Base-by-base conservation (phyloP, 345 rosid genomes). In the Isatis tinctoria region DNA sequence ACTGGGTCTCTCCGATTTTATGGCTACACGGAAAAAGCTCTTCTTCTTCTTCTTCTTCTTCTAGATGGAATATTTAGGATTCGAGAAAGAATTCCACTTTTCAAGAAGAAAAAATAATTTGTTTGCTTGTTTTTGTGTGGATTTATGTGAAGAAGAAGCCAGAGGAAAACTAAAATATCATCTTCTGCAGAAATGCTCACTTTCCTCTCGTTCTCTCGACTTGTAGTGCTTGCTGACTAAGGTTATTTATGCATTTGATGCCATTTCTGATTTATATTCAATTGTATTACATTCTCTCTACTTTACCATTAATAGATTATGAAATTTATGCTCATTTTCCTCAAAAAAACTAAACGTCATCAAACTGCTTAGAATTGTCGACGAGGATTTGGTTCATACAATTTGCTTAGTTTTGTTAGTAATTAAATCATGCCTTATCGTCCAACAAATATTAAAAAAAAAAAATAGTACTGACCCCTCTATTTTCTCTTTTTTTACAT, bases 171-270 rank as follows among this genome's bases (percentile, higher is more conserved):
- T 63, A 72, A 37, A 37, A 37, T 36, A 33, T 72, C 41, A 85
- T 88, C 32, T 76, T 86, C 75, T 83, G 82, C 80, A 85, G 86
- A 24, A 59, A 65, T 56, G 12, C 33, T 62, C 64, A 18, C 62
- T 62, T 28, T 62, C 69, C 30, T 61, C 61, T 64, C 63, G 0
- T 5, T 33, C 44, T 57, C 28, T 59, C 27, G 18, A n/a, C 63
- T 32, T 47, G 4, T 26, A 44, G 72, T 74, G 67, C 33, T 57
- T 59, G 78, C 60, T 74, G 78, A 74, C 69, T 49, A 30, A 40
- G 37, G 11, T 16, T 17, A 13, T 59, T 39, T 44, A 30, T 47
- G 16, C 72, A 45, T 65, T 59, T 40, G 30, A 7, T 40, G 16
- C 13, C 49, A 74, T 22, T 54, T 45, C 41, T 56, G 39, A n/a